Evolutionary conservation across 495 filamentous ascomycete genomes (phyloP).

Genomic region (Hypoxylon fuscum): DNA sequence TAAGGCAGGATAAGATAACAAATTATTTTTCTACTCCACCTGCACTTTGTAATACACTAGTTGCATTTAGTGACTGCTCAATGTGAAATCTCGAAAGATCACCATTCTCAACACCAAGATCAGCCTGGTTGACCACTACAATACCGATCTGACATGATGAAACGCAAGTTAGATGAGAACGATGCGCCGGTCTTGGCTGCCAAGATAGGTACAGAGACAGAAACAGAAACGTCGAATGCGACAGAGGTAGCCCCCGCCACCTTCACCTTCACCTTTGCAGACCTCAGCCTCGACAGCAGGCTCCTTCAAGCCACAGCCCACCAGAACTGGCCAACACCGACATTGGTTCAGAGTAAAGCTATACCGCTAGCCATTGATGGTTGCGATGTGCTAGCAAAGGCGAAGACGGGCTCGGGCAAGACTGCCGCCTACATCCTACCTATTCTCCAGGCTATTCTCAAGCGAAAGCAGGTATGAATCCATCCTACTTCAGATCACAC

Average conservation of each 20-base stretch:
- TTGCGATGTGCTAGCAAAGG: slow-evolving; percentile 87
- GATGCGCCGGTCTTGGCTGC: slow-evolving; percentile 51
- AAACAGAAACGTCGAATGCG: slow-evolving; percentile 11
- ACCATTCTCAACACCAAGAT: slow-evolving; percentile 1
- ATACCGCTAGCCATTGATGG: slow-evolving; percentile 93
- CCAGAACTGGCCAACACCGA: slow-evolving; percentile 84
- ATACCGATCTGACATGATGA: slow-evolving; percentile 52
- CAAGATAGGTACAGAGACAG: slow-evolving; percentile 6
- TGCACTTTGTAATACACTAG: background rate
- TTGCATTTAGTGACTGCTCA: no score
- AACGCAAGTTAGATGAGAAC: slow-evolving; percentile 64
- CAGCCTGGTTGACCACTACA: background rate
- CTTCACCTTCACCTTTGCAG: slow-evolving; percentile 57
- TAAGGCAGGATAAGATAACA: slow-evolving; percentile 44
- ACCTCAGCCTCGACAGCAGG: slow-evolving; percentile 80
- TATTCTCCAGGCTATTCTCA: slow-evolving; percentile 80
- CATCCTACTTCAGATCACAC: background rate
- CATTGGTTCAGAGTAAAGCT: slow-evolving; percentile 82
- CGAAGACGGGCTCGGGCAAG: slow-evolving; percentile 94
- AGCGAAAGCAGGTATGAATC: slow-evolving; percentile 70
- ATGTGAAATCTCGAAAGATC: background rate
- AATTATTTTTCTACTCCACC: slow-evolving; percentile 30
- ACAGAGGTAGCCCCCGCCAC: no score
- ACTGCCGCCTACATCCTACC: slow-evolving; percentile 97
- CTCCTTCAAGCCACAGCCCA: slow-evolving; percentile 86